phyloP scores from a whole-genome alignment of 2,329 filamentous ascomycete genomes.

The Metarhizium robertsii region DNA sequence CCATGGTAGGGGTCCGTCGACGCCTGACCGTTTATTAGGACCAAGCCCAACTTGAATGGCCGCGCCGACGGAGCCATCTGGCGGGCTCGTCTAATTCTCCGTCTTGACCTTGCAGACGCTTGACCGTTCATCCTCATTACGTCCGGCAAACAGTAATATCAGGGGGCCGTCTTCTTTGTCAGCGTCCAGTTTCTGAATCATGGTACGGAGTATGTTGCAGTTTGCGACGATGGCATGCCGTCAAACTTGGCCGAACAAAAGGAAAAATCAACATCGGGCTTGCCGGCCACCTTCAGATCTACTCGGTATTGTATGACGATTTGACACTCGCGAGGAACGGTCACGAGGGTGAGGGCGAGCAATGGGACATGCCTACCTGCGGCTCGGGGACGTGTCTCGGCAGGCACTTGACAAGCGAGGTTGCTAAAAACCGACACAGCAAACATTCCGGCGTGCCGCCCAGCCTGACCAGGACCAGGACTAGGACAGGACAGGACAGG shows the following conservation, averaged over 20 bases:
- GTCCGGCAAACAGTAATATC: not conserved
- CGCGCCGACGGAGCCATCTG: not conserved
- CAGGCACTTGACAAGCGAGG: not conserved
- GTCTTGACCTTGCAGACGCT: not conserved
- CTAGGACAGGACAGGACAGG: too few species aligned
- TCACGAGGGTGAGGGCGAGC: not conserved
- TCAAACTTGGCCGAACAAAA: not conserved
- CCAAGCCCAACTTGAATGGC: not conserved
- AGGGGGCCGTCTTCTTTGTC: not conserved
- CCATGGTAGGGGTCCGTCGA: not conserved
- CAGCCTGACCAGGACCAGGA: not conserved
- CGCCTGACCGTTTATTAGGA: constrained; percentile 1
- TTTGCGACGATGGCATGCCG: too few species aligned
- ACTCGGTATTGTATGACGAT: not conserved
- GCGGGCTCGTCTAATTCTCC: not conserved
- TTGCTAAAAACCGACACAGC: constrained; percentile 8
- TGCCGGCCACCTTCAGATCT: too few species aligned
- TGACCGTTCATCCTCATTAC: not conserved
- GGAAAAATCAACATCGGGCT: not conserved
- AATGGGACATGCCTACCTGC: not conserved
- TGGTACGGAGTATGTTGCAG: not conserved
- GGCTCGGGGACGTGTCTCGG: constrained; percentile 1
- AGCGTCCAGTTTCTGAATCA: not conserved
- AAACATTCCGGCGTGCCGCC: constrained; percentile 8
- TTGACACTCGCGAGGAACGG: not conserved